Conservation (phyloP, 2,329 filamentous ascomycete species). For the Lojkania enalia region DNA sequence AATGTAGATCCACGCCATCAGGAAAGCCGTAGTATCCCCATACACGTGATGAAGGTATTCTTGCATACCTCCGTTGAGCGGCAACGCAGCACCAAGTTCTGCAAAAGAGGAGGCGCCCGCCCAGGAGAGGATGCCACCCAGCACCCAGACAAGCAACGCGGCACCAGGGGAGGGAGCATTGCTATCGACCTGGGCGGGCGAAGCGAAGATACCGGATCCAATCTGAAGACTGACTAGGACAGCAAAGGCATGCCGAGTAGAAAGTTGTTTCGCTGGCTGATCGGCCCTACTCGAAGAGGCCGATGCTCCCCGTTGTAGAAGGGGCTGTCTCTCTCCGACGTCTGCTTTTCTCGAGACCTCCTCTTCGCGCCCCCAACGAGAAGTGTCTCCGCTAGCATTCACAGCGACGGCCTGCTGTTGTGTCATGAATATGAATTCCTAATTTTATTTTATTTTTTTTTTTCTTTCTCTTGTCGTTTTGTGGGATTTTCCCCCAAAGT, state of each 20-base stretch:
- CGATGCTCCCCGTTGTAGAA: constrained; percentile 25
- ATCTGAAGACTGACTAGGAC: constrained; percentile 67
- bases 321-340: constrained; percentile 28
- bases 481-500: too few relatives aligned
- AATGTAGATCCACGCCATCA: constrained; percentile 68
- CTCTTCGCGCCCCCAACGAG: neutral
- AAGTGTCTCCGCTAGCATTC: neutral
- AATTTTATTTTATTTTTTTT: too few relatives aligned
- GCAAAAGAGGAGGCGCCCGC: constrained; percentile 65
- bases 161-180: constrained; percentile 65
- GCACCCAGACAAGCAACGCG: constrained; percentile 62
- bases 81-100: constrained; percentile 65
- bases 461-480: too few relatives aligned
- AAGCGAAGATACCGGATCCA: constrained; percentile 67
- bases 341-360: constrained; percentile 12
- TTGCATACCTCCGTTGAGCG: constrained; percentile 66
- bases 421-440: too few relatives aligned
- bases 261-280: constrained; percentile 31
- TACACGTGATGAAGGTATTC: constrained; percentile 65
- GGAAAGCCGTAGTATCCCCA: constrained; percentile 63
- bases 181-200: constrained; percentile 64
- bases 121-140: constrained; percentile 66
- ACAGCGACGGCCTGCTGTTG: too few relatives aligned
- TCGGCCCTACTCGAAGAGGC: constrained; percentile 16
- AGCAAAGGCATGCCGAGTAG: constrained; percentile 53